Evolutionary conservation across 164 flowering plant species (phyloP).

Genomic region (Vitis rotundifolia): DNA sequence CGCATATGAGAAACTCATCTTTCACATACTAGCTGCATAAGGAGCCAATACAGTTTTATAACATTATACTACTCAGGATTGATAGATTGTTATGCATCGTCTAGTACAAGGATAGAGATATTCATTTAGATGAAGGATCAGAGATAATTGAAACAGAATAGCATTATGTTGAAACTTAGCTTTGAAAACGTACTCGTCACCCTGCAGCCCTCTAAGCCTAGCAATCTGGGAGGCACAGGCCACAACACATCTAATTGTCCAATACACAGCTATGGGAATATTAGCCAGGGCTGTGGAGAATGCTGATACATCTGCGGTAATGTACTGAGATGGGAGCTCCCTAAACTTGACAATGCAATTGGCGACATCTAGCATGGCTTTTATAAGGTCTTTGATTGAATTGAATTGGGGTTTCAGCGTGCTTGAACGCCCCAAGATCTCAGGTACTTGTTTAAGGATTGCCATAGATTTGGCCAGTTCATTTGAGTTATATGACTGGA

Average conservation of each 20-base stretch:
- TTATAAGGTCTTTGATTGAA: slow-evolving; percentile 33
- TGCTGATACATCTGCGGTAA: slow-evolving; percentile 29
- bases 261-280: slow-evolving; percentile 49
- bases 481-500: slow-evolving; percentile 26
- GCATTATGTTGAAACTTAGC: not conserved
- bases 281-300: slow-evolving; percentile 25
- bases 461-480: slow-evolving; percentile 34
- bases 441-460: slow-evolving; percentile 31
- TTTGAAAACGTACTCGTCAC: slow-evolving; percentile 33
- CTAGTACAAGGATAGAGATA: too few species aligned
- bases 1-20: not conserved
- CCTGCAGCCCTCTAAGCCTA: slow-evolving; percentile 24
- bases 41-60: too few species aligned
- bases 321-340: slow-evolving; percentile 41
- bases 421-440: slow-evolving; percentile 15
- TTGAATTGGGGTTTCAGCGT: slow-evolving; percentile 37
- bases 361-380: slow-evolving; percentile 39
- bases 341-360: slow-evolving; percentile 35
- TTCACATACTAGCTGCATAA: too few species aligned
- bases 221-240: slow-evolving; percentile 44
- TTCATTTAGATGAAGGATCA: not conserved
- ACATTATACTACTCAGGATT: too few species aligned
- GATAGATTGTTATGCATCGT: too few species aligned
- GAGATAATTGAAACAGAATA: not conserved
- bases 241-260: slow-evolving; percentile 47